Evolutionary conservation across 139 green algal genomes (phyloP).

Genomic region (Chlamydomonas schloesseri): DNA sequence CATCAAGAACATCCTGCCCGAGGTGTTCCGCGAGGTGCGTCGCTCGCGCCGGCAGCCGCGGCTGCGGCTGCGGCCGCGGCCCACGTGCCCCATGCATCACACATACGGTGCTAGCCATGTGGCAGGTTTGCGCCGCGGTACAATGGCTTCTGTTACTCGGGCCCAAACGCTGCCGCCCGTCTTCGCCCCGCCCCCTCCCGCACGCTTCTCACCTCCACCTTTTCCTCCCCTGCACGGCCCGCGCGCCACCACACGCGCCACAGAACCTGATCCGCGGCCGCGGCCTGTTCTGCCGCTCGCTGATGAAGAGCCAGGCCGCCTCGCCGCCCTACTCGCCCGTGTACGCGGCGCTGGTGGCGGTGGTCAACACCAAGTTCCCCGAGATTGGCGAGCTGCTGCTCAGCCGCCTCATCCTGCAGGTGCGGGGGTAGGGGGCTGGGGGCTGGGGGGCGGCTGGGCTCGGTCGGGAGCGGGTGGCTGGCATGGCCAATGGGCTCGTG

Average conservation of each 20-base stretch:
- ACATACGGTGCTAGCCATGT: too few relatives aligned
- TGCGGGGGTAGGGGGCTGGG: constrained; percentile 1
- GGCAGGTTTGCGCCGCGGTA: too few relatives aligned
- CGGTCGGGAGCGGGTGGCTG: too few relatives aligned
- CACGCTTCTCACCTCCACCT: neutral
- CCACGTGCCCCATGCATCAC: too few relatives aligned
- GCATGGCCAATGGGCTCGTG: too few relatives aligned
- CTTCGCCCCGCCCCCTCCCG: neutral
- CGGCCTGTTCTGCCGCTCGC: constrained; percentile 89
- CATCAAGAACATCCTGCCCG: constrained; percentile 94
- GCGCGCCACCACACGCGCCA: neutral
- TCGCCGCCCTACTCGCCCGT: constrained; percentile 90
- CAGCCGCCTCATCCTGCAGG: constrained; percentile 72
- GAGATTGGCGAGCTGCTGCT: constrained; percentile 86
- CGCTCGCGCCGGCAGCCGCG: neutral
- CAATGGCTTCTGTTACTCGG: too few relatives aligned
- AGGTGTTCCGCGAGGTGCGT: constrained; percentile 91
- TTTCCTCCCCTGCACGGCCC: neutral
- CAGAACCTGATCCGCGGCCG: constrained; percentile 94
- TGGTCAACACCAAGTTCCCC: constrained; percentile 99
- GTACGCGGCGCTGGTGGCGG: constrained; percentile 92
- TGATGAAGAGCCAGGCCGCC: constrained; percentile 97
- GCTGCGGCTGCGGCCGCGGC: neutral
- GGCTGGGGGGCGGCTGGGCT: too few relatives aligned
- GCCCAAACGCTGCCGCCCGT: neutral